Conservation (phyloP, 176 grass and related monocot species). For the Eleusine coracana region DNA sequence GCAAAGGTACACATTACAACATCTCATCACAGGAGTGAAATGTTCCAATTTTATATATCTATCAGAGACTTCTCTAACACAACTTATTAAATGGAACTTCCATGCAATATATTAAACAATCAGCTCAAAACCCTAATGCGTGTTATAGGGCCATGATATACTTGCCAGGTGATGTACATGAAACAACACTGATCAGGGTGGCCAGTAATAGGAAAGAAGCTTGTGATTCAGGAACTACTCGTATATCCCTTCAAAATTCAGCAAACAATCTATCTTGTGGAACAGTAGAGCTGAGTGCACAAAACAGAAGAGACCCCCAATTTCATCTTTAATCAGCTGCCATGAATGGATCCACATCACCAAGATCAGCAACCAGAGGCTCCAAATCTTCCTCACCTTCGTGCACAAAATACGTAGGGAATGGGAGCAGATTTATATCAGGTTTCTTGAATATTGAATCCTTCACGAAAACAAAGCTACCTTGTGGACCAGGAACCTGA, state of each 20-base stretch:
- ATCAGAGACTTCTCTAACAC: constrained; percentile 37
- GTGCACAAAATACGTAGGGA: constrained; percentile 83
- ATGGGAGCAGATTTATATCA: constrained; percentile 66
- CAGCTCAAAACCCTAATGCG: constrained; percentile 40
- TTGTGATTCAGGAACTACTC: background rate
- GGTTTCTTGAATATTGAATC: constrained; percentile 95
- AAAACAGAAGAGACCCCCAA: constrained; percentile 1
- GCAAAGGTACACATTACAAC: constrained; percentile 3
- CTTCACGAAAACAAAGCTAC: constrained; percentile 90
- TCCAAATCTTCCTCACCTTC: constrained; percentile 65
- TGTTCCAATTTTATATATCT: constrained; percentile 43
- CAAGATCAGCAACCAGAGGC: constrained; percentile 69
- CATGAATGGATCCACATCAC: constrained; percentile 89
- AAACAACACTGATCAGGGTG: constrained; percentile 46
- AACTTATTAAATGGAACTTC: constrained; percentile 51
- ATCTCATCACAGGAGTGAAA: constrained; percentile 1
- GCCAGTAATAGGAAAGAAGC: constrained; percentile 25
- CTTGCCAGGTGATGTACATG: constrained; percentile 52
- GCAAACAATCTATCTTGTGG: background rate
- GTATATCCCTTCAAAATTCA: background rate
- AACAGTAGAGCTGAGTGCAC: constrained; percentile 33
- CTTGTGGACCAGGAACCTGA: constrained; percentile 95
- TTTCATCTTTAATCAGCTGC: constrained; percentile 60
- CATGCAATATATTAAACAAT: constrained; percentile 46
- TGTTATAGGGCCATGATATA: constrained; percentile 31